Evolutionary conservation across 805 yeast genomes (phyloP), one percentile per base, ranked within the genome.

Genomic region (Sugiyamaella qingdaonensis): DNA sequence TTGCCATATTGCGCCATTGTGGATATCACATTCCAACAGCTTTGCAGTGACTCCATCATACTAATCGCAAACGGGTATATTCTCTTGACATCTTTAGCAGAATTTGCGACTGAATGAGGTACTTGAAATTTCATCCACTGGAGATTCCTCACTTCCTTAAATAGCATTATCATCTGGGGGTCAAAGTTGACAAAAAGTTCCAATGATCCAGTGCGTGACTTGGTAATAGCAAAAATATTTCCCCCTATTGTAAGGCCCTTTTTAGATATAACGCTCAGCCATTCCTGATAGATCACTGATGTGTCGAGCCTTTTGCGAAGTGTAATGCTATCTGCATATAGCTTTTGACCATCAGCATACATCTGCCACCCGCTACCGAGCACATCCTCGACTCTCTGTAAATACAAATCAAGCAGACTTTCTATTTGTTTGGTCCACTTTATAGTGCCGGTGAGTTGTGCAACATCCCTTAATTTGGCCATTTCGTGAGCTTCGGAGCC

Each of bases 291-390:
- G 0, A 78, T 58, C 0, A 27, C 46, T 16, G 74, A 67, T 0
- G 80, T 63, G 47, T 84, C 72, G 10, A 82, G 66, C 46, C 75
- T 78, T 21, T 71, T 67, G n/a, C 72, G 61, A 46, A 86, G 71
- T 0, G 71, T 66, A 1, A 64, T 59, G 21, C 80, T 73, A 54
- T 81, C 87, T 1, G 71, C 65, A 10, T 77, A 71, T 0, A 92
- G 77, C 55, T 77, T 79, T 49, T 75, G 77, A 0, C 96, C 97
- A 49, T 84, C 89, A 1, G 84, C 78, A 54, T 79, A 81, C 9
- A 73, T 68, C 18, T 66, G 69, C 91, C 91, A 85, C 7, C 81
- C 80, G 14, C 72, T 62, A 0, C 90, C 87, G 7, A 85, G 68
- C 2, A 84, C 73, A 10, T 73, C 65, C 43, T 78, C 80, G 7